Percentiles rank a stretch among this genome's conserved stretches.
Evolutionary conservation across 441 rosid species (phyloP).

Genomic region (Geranium incanum): DNA sequence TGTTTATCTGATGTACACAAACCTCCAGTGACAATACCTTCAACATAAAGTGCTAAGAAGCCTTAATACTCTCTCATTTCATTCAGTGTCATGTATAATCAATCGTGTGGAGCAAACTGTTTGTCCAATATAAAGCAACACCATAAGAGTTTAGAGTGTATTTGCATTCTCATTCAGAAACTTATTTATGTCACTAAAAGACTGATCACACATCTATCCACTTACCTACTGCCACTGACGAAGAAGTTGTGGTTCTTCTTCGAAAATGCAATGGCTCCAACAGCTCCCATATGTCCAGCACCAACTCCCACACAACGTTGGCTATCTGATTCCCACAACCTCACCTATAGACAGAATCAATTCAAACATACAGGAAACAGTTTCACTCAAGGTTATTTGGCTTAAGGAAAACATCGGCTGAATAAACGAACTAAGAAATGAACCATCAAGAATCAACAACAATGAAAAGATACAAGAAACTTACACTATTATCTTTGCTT

Average conservation of each 20-base stretch:
- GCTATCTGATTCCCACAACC: constrained; percentile 75
- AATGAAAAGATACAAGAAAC: constrained; percentile 23
- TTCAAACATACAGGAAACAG: not conserved
- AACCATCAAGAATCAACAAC: constrained; percentile 4
- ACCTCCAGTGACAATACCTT: not conserved
- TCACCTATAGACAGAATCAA: constrained; percentile 46
- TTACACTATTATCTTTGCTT: constrained; percentile 84
- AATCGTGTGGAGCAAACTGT: too few relatives aligned
- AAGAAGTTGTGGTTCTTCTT: constrained; percentile 59
- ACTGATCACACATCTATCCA: constrained; percentile 1
- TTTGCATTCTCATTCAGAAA: not conserved
- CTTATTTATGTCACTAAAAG: not conserved
- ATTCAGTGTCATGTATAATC: not conserved
- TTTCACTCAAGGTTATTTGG: not conserved
- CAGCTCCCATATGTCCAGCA: constrained; percentile 80
- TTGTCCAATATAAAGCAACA: too few relatives aligned
- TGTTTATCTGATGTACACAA: too few relatives aligned
- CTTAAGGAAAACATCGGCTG: not conserved
- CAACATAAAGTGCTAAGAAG: not conserved
- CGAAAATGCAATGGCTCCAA: constrained; percentile 85
- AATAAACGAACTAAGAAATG: not conserved
- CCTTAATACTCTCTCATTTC: not conserved
- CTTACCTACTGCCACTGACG: constrained; percentile 93
- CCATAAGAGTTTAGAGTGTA: not conserved
- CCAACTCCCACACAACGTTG: constrained; percentile 78